Evolutionary conservation across 768 basidiomycete species (phyloP).

Genomic region (Auricularia cornea): DNA sequence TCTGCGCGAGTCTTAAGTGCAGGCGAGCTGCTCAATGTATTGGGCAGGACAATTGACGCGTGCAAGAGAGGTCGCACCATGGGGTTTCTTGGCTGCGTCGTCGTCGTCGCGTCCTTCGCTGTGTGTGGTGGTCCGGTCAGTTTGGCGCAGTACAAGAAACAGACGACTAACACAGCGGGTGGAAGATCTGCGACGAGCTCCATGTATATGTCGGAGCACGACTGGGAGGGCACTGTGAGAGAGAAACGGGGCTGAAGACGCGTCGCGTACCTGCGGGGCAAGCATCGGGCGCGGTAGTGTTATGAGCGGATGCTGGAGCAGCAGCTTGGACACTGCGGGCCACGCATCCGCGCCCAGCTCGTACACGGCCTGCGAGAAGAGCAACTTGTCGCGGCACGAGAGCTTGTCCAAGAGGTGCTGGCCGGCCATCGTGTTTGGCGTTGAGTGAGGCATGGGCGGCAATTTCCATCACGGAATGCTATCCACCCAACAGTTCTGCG

Average conservation of each 20-base stretch:
- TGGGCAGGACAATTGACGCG: not conserved
- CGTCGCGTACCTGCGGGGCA: constrained; percentile 48
- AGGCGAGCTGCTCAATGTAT: constrained; percentile 40
- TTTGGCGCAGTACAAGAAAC: constrained; percentile 3
- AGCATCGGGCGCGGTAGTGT: constrained; percentile 57
- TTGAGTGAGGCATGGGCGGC: not conserved
- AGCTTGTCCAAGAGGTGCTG: not conserved
- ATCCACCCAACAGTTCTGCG: not conserved
- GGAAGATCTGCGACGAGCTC: constrained; percentile 61
- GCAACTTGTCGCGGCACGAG: constrained; percentile 27
- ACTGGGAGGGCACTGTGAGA: constrained; percentile 31
- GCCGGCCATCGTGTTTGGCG: not conserved
- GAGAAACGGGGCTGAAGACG: constrained; percentile 9
- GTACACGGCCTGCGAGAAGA: constrained; percentile 81
- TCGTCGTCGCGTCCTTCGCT: constrained; percentile 7
- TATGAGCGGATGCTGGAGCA: constrained; percentile 65
- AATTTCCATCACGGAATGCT: not conserved
- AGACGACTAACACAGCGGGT: constrained; percentile 46
- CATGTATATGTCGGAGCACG: constrained; percentile 59
- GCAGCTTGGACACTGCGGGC: constrained; percentile 54
- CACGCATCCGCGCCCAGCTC: constrained; percentile 68
- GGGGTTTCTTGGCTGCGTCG: constrained; percentile 44
- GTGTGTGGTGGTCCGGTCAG: constrained; percentile 7
- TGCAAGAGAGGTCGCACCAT: constrained; percentile 33
- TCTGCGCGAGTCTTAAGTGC: constrained; percentile 67